Conservation (phyloP, 108 stramenopile species). For the Nitzschia inconspicua region DNA sequence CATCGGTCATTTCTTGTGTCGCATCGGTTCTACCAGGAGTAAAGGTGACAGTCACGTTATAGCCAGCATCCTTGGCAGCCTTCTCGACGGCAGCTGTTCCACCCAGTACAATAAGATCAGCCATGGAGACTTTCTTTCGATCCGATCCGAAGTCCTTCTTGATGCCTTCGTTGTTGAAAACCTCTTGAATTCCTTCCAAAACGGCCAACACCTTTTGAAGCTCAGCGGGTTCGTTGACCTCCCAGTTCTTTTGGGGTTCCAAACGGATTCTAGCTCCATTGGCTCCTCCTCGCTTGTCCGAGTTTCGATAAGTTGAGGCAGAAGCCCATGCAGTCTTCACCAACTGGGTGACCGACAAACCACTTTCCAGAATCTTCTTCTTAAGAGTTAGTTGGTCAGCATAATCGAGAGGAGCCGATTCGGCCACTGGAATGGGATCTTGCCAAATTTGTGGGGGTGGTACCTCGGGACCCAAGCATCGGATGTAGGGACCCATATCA, state of each 20-base stretch:
- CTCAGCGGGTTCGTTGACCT: slow-evolving; percentile 59
- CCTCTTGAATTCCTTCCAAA: slow-evolving; percentile 37
- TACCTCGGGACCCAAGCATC: slow-evolving; percentile 58
- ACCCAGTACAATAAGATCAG: slow-evolving; percentile 68
- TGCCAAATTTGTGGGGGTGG: slow-evolving; percentile 64
- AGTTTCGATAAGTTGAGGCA: slow-evolving; percentile 60
- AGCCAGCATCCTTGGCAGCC: slow-evolving; percentile 50
- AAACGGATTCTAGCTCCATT: slow-evolving; percentile 71
- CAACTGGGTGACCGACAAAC: slow-evolving; percentile 46
- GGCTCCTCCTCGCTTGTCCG: slow-evolving; percentile 77
- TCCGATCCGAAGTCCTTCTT: no score
- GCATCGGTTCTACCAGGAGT: slow-evolving; percentile 70
- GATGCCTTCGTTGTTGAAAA: slow-evolving; percentile 21
- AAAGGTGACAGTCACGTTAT: slow-evolving; percentile 52
- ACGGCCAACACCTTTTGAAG: slow-evolving; percentile 36
- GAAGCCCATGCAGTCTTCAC: slow-evolving; percentile 73
- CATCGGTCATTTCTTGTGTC: slow-evolving; percentile 52
- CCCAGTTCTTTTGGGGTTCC: slow-evolving; percentile 59
- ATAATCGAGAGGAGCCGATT: slow-evolving; percentile 23
- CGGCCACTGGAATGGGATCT: slow-evolving; percentile 54
- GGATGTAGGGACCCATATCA: slow-evolving; percentile 67
- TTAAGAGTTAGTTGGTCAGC: slow-evolving; percentile 40
- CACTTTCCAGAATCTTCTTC: slow-evolving; percentile 29
- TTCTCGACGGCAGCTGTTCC: slow-evolving; percentile 68
- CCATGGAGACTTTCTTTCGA: slow-evolving; percentile 58